phyloP scores from a whole-genome alignment of 1,284 basidiomycete species.

The Singerocomus rubriflavus region DNA sequence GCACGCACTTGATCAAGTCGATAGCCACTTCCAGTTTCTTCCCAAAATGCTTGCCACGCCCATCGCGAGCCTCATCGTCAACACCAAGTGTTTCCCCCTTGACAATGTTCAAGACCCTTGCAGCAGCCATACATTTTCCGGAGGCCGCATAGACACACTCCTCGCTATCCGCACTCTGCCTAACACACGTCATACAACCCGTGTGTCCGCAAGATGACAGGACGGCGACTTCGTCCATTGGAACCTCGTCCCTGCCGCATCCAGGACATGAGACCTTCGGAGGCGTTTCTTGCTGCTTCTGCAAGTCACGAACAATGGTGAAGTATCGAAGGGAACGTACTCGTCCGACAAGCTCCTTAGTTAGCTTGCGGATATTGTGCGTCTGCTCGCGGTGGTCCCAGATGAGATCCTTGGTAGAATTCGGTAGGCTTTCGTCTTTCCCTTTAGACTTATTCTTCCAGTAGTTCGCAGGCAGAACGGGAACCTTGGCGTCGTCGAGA shows the following conservation, averaged over 20 bases:
- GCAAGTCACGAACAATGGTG: slow-evolving; percentile 84
- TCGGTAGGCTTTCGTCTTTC: slow-evolving; percentile 54
- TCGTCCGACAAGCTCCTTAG: slow-evolving; percentile 85
- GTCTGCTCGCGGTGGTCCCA: slow-evolving; percentile 87
- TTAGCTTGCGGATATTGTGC: slow-evolving; percentile 78
- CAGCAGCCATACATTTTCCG: slow-evolving; percentile 70
- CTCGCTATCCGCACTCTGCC: slow-evolving; percentile 68
- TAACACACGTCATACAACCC: slow-evolving; percentile 76
- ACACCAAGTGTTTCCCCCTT: slow-evolving; percentile 79
- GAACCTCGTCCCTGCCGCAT: slow-evolving; percentile 55
- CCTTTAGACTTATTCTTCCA: slow-evolving; percentile 48
- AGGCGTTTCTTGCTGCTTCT: slow-evolving; percentile 63
- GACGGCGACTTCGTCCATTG: slow-evolving; percentile 72
- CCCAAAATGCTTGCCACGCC: slow-evolving; percentile 78
- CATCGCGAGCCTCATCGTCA: slow-evolving; percentile 73
- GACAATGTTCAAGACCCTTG: slow-evolving; percentile 76
- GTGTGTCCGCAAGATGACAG: slow-evolving; percentile 89
- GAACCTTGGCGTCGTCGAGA: slow-evolving; percentile 62
- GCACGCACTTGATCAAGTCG: slow-evolving; percentile 71
- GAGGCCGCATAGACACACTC: slow-evolving; percentile 74
- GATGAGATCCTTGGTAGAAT: slow-evolving; percentile 56
- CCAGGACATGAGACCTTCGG: slow-evolving; percentile 58
- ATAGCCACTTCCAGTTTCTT: slow-evolving; percentile 87
- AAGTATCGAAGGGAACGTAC: slow-evolving; percentile 89
- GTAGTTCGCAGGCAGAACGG: slow-evolving; percentile 37